These are phyloP conservation scores for Lodderomyces orthopsilosis DNA, from an alignment of 1,139 yeast genomes.

Conservation along the genomic window DNA sequence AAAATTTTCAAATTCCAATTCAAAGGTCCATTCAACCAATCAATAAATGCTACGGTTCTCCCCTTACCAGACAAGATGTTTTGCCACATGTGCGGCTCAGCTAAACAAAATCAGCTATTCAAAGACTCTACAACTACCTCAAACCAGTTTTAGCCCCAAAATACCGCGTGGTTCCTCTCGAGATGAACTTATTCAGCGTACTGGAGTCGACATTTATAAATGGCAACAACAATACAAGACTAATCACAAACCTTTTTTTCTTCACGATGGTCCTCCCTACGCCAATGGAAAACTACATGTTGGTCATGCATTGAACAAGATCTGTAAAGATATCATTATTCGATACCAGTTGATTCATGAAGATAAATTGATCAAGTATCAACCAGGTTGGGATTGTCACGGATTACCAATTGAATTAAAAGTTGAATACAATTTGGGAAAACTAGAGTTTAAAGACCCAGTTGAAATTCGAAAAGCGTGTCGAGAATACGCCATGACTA, in stretches of 20 bases:
- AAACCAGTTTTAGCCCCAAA: conserved; percentile 41
- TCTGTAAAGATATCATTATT: conserved; percentile 79
- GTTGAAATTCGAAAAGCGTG: conserved; percentile 64
- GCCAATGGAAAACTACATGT: conserved; percentile 93
- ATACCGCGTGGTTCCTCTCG: conserved; percentile 32
- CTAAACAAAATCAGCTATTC: conserved; percentile 20
- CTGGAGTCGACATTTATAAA: conserved; percentile 31
- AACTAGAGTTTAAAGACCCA: conserved; percentile 22
- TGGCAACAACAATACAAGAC: conserved; percentile 29
- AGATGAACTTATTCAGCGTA: conserved; percentile 22
- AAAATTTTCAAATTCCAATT: conserved; percentile 1
- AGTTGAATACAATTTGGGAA: conserved; percentile 19
- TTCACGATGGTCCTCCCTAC: conserved; percentile 98
- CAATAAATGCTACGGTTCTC: background rate
- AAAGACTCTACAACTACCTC: conserved; percentile 39
- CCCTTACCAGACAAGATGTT: background rate
- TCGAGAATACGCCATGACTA: conserved; percentile 59
- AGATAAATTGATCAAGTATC: conserved; percentile 63
- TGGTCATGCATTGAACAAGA: conserved; percentile 92
- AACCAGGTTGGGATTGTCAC: conserved; percentile 99
- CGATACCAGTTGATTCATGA: conserved; percentile 60
- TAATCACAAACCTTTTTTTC: conserved; percentile 39
- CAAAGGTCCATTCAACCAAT: too few species aligned
- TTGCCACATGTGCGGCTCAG: conserved; percentile 5
- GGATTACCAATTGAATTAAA: conserved; percentile 92